Conservation (phyloP, 1,284 basidiomycete genomes). For the Fomes fomentarius region DNA sequence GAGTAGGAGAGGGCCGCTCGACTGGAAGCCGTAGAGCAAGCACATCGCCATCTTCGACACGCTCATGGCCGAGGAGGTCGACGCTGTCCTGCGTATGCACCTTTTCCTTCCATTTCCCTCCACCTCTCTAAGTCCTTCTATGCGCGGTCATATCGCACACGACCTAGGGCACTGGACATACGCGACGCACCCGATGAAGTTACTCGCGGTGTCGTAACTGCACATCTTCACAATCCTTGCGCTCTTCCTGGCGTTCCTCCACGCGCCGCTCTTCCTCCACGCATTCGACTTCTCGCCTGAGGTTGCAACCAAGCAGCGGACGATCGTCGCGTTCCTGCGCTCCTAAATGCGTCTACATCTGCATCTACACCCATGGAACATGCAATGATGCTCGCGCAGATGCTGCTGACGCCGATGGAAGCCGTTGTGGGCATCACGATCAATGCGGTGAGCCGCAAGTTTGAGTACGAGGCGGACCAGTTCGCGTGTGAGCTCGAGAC, state of each 20-base stretch:
- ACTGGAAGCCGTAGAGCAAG: no score
- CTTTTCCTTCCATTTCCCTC: neutral
- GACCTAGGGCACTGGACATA: constrained; percentile 98
- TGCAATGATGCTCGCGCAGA: no score
- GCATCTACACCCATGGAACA: no score
- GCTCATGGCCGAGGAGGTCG: no score
- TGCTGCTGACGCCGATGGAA: constrained; percentile 85
- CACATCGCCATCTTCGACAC: constrained; percentile 26
- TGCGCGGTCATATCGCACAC: constrained; percentile 57
- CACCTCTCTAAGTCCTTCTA: constrained; percentile 1
- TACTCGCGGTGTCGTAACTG: constrained; percentile 84
- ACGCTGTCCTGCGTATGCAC: constrained; percentile 31
- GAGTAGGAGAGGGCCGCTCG: no score
- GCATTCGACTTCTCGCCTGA: constrained; percentile 85
- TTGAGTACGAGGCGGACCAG: constrained; percentile 90
- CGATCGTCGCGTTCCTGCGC: constrained; percentile 87
- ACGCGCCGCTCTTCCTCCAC: constrained; percentile 81
- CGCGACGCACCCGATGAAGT: constrained; percentile 86
- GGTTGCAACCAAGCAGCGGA: constrained; percentile 73
- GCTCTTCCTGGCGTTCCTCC: constrained; percentile 89
- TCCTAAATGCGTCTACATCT: no score
- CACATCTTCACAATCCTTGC: constrained; percentile 89
- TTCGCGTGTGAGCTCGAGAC: constrained; percentile 75
- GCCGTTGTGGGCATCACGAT: constrained; percentile 76
- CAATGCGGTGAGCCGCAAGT: constrained; percentile 81